These are phyloP conservation scores for Colletotrichum sublineola DNA, from an alignment of 2,329 filamentous ascomycete genomes.

Conservation along the genomic window DNA sequence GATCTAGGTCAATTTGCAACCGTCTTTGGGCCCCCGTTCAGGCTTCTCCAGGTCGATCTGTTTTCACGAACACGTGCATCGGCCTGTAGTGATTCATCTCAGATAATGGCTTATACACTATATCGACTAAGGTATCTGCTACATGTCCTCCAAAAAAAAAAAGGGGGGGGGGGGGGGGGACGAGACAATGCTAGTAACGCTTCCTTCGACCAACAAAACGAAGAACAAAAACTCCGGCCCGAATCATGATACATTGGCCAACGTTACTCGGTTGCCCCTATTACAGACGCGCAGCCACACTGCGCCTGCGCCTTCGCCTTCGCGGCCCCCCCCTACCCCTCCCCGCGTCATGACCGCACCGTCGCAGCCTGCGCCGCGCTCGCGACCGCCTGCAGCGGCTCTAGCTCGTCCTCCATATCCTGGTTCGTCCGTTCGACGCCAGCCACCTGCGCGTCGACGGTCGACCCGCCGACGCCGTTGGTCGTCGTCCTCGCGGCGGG, in stretches of 20 bases:
- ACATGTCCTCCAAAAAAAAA: conserved; percentile 10
- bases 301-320: neutral
- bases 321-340: too few relatives aligned
- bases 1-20: neutral
- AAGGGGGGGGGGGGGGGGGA: too few relatives aligned
- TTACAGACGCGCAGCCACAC: neutral
- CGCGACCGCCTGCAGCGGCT: conserved; percentile 41
- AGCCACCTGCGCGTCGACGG: conserved; percentile 23
- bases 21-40: neutral
- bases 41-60: neutral
- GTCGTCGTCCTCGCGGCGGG: neutral
- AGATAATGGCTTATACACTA: neutral
- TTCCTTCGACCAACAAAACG: neutral
- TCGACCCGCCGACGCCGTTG: neutral
- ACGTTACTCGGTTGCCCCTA: neutral
- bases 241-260: conserved; percentile 1
- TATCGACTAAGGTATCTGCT: conserved; percentile 29
- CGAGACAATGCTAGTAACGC: conserved; percentile 23
- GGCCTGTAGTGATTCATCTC: neutral
- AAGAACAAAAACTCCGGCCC: conserved; percentile 17
- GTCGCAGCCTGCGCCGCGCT: conserved; percentile 28
- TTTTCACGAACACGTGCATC: neutral
- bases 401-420: conserved; percentile 43
- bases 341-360: conserved; percentile 15
- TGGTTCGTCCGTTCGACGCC: conserved; percentile 33